Conservation (phyloP, 495 filamentous ascomycete genomes). For the Beverwykella pulmonaria region DNA sequence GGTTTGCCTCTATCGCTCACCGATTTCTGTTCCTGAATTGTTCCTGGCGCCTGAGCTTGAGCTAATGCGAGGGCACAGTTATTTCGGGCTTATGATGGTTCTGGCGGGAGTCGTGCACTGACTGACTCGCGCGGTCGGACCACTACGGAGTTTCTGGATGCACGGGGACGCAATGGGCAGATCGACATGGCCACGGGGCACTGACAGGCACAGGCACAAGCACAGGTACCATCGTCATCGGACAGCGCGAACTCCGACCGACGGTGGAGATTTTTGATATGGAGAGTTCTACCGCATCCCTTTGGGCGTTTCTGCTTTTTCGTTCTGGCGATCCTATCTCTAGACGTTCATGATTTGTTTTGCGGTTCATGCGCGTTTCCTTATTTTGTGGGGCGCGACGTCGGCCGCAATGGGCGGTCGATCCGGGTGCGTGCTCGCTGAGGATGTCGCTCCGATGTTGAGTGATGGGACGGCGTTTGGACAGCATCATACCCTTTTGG, state of each 20-base stretch:
- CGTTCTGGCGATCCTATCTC: background rate
- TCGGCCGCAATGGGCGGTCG: background rate
- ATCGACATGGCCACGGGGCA: constrained; percentile 2
- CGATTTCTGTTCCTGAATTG: constrained; percentile 2
- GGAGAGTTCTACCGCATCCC: background rate
- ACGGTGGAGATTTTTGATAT: background rate
- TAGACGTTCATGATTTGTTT: background rate
- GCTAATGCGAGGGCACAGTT: constrained; percentile 38
- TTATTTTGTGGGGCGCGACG: background rate
- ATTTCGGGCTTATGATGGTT: constrained; percentile 40
- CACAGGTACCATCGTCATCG: constrained; percentile 6
- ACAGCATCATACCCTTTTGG: background rate
- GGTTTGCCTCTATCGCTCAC: background rate
- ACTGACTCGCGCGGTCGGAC: background rate
- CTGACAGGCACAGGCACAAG: no score
- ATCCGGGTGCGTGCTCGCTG: background rate
- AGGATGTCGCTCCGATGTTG: background rate
- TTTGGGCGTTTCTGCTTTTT: background rate
- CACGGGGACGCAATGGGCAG: constrained; percentile 1
- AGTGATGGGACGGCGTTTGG: background rate
- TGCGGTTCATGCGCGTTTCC: background rate
- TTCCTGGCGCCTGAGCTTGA: constrained; percentile 9
- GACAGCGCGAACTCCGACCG: background rate
- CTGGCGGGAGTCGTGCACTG: constrained; percentile 31
- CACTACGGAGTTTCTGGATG: constrained; percentile 6